Evolutionary conservation across 148 eudicot genomes (phyloP), one percentile per base, ranked within the genome.

Genomic region (Arbutus unedo): DNA sequence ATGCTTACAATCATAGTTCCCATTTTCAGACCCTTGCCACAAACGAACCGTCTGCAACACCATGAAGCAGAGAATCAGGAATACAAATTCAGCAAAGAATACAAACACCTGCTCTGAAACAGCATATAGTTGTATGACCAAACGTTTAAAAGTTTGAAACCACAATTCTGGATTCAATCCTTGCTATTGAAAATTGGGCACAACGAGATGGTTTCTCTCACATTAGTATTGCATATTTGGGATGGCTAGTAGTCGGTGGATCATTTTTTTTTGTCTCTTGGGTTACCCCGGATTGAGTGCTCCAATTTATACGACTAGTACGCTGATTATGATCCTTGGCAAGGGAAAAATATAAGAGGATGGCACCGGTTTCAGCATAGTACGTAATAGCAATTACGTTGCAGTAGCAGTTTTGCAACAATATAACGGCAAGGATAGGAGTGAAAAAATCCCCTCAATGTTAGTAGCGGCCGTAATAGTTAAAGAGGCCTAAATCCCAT

Each of bases 11-110:
- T 90, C 90, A 81, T 93, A 96, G 81, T 83, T 87, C 50, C 94
- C 98, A 81, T 88, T 84, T 55, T 91, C 99, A 81, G 95, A 90
- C 41, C 87, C 90, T 88, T 89, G 90, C 98, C 99, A 96, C 44
- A 96, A 76, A 77, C 99, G 89, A 62, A 96, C 99, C 16, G 98
- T 96, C 99, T 96, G 95, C 79, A 72, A 73, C 56, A 31, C 5
- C 48, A 85, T 60, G 48, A 83, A 50, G 23, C 14, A 83, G 59
- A 71, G 38, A 80, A 66, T 81, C 82, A 83, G 54, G n/a, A 48
- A 84, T 49, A 54, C 43, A 11, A 74, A 50, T 23, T 50, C 54
- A 83, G 77, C 49, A 50, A 49, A 78, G 74, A 56, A 59, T 50
- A 67, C 60, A 83, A 76, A 71, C n/a, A 19, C 54, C 16, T 21